Evolutionary conservation across 495 filamentous ascomycete species (phyloP), one percentile per base, ranked within the genome.

Genomic region (Penicillium crystallinum): DNA sequence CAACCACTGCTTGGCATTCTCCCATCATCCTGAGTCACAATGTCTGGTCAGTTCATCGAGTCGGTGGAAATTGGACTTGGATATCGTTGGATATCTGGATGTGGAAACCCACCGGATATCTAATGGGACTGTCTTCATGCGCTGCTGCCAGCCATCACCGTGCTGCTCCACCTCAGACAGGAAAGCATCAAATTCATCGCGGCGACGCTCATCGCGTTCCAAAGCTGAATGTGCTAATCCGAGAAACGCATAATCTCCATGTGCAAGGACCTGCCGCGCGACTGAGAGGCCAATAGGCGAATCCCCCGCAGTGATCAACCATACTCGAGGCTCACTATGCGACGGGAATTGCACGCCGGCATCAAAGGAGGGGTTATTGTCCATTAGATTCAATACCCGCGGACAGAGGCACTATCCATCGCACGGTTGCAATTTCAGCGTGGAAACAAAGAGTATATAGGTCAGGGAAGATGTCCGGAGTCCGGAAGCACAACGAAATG

Each of bases 281-380:
- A 92, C 77, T 33, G 78, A 76, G 41, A 85, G 81, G 40, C 82
- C 84, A 59, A 95, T 80, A n/a, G 91, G 90, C 44, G 88, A 87
- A 55, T 89, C 77, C 17, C 87, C 85, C 40, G 87, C 85, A 22
- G 91, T 95, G 51, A 97, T 77, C 62, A 97, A 85, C 91, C 93
- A 97, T 66, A 89, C 86, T 51, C 82, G 78, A 21, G 81, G 80
- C 34, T 74, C 73, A 64, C 73, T 68, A 66, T 83, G 80, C 44
- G 73, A 64, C 23, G 83, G 83, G 63, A 84, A 86, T 33, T 76
- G 74, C 15, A 77, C 73, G 58, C 68, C 72, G 54, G 63, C 62
- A 52, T 74, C 67, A 65, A 58, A 56, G 37, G 65, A 67, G 42
- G 64, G 60, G 43, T 68, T 56, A 58, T 65, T 71, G 40, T 74